A percentile compares a stretch with the other conserved stretches of the same genome.
These are phyloP conservation scores for Cichorium intybus DNA, from an alignment of 140 eudicot genomes.

Conservation along the genomic window DNA sequence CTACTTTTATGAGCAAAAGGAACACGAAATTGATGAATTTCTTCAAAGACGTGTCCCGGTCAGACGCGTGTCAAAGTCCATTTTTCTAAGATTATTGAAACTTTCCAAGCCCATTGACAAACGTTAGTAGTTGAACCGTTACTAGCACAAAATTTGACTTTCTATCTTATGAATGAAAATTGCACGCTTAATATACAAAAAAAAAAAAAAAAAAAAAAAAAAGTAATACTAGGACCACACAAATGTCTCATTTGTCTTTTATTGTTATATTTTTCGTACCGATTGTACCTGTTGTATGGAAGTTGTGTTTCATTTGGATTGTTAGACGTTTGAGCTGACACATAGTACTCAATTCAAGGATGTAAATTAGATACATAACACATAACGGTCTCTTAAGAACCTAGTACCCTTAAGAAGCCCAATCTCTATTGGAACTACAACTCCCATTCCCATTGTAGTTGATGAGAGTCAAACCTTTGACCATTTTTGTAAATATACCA, in stretches of 20 bases:
- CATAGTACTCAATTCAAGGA: neutral
- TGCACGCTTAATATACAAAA: neutral
- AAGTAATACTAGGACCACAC: neutral
- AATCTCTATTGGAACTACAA: no score
- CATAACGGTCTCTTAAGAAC: neutral
- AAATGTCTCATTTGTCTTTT: neutral
- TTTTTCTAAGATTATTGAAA: neutral
- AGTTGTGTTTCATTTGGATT: neutral
- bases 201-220: neutral
- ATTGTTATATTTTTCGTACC: neutral
- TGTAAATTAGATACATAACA: neutral
- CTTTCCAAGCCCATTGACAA: neutral
- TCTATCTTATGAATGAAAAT: neutral
- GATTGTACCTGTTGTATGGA: neutral
- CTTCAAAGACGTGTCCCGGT: conserved; percentile 22
- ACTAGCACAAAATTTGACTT: neutral
- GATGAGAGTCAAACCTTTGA: neutral
- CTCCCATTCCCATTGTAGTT: neutral
- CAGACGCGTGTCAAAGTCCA: conserved; percentile 33
- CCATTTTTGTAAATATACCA: neutral
- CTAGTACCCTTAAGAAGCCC: neutral
- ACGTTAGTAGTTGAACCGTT: neutral
- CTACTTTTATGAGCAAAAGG: conserved; percentile 53
- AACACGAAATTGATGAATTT: conserved; percentile 45
- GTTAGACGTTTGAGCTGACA: neutral